Conservation (phyloP, 2,329 filamentous ascomycete genomes). For the Mollisiaceae sp. region DNA sequence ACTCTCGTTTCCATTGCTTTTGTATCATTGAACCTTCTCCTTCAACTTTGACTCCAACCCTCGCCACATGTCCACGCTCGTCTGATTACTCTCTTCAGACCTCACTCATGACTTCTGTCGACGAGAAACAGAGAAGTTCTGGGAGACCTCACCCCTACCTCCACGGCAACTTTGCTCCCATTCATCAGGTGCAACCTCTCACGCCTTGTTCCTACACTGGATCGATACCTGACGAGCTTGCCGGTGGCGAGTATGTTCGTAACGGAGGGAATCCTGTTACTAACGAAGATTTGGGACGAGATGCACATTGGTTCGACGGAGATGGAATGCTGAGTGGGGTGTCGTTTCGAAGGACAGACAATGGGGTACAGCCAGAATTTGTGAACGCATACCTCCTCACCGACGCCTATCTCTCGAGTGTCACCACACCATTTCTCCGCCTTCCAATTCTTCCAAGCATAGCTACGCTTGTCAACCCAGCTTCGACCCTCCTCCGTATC, state of each 20-base stretch:
- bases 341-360: slow-evolving; percentile 55
- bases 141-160: slow-evolving; percentile 53
- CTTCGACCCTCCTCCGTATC: slow-evolving; percentile 58
- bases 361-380: slow-evolving; percentile 61
- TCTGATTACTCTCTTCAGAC: slow-evolving; percentile 30
- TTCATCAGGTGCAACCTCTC: slow-evolving; percentile 58
- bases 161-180: slow-evolving; percentile 72
- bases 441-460: slow-evolving; percentile 71
- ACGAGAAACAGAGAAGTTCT: slow-evolving; percentile 33
- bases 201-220: slow-evolving; percentile 64
- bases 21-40: slow-evolving; percentile 1
- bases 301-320: slow-evolving; percentile 77
- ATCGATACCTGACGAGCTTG: slow-evolving; percentile 65
- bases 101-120: slow-evolving; percentile 33
- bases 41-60: not conserved
- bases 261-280: slow-evolving; percentile 73
- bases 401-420: slow-evolving; percentile 64
- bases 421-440: slow-evolving; percentile 51
- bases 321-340: slow-evolving; percentile 77
- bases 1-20: slow-evolving; percentile 10
- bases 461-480: slow-evolving; percentile 64
- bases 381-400: slow-evolving; percentile 74
- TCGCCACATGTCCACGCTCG: slow-evolving; percentile 16
- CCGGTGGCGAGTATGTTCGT: slow-evolving; percentile 72
- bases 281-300: slow-evolving; percentile 63